Evolutionary conservation across 371 early-diverging fungal species (phyloP), one percentile per base, ranked within the genome.

Genomic region (Haplosporangium sp.): DNA sequence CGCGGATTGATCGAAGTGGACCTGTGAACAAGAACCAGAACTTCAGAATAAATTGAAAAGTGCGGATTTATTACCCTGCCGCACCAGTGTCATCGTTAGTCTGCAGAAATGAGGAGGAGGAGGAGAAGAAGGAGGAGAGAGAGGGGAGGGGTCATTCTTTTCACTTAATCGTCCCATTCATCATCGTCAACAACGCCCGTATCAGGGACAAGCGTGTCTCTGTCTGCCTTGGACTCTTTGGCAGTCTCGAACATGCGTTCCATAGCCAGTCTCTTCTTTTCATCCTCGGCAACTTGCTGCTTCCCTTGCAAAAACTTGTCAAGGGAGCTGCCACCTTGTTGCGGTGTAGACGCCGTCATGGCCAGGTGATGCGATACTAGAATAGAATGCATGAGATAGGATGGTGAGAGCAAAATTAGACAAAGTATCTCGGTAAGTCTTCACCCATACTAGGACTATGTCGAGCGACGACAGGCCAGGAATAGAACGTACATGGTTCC

Each of bases 401-500:
- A 29, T 29, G 29, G 29, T 18, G 16, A 41, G 29, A 50, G 37
- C 0, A 5, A 37, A 37, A 20, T 38, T 23, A 62, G 38, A 8
- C 29, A 29, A 29, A 29, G 29, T 29, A 4, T 4, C 29, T 29
- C 29, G 29, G 29, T 29, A 29, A 29, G 29, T 29, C 29, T 29
- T 29, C 29, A 29, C 29, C 4, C 29, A 2, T 29, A 29, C 29
- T 29, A 29, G 29, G 29, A 4, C 29, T 4, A 29, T 29, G 4
- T 29, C 29, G 29, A 29, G 29, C 29, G 29, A 29, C 4, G 29
- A 29, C 18, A n/a, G 5, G 21, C 56, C 56, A 21, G 12, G 7
- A 36, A 5, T 4, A 0, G 20, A 9, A 75, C 86, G 81, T 86
- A 87, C 89, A 73, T 10, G 86, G 81, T 20, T 71, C 73, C 91